phyloP scores from a whole-genome alignment of 2,329 filamentous ascomycete species.

The Neofusicoccum cordaticola region DNA sequence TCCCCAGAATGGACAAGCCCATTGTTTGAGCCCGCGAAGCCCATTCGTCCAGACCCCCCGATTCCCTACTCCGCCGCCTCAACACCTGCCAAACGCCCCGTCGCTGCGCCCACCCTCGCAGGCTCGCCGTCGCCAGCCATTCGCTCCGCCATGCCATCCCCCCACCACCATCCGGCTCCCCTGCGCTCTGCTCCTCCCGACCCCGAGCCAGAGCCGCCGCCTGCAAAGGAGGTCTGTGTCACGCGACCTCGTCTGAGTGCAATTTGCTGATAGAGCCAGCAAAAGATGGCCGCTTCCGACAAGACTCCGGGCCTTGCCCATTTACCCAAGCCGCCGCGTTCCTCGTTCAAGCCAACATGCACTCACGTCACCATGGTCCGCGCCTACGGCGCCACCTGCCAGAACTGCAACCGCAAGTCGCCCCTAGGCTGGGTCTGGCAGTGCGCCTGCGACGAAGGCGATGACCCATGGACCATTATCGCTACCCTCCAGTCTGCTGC shows the following conservation, averaged over 20 bases:
- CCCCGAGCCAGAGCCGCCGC: not conserved
- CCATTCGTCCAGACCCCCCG: not conserved
- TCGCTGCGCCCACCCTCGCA: not conserved
- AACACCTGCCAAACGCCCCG: not conserved
- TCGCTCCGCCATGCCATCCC: not conserved
- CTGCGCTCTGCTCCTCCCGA: not conserved
- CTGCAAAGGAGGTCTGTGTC: not conserved
- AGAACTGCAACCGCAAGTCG: conserved; percentile 55
- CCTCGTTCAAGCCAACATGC: conserved; percentile 42
- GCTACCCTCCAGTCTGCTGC: not conserved
- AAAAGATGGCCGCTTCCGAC: no score
- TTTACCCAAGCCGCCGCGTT: conserved; percentile 3
- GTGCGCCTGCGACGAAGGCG: conserved; percentile 62
- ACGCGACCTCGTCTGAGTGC: conserved; percentile 2
- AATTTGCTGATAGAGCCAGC: not conserved
- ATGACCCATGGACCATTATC: conserved; percentile 12
- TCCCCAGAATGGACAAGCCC: conserved; percentile 4
- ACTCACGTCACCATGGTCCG: conserved; percentile 68
- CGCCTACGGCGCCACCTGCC: conserved; percentile 60
- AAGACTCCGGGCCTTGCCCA: not conserved
- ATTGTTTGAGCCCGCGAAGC: conserved; percentile 5
- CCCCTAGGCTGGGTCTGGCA: conserved; percentile 70
- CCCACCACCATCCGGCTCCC: not conserved
- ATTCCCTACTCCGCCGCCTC: not conserved
- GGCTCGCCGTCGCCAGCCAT: not conserved